Percentiles rank a stretch among this genome's conserved stretches.
Evolutionary conservation across 2,329 filamentous ascomycete genomes (phyloP).

Genomic region (Diatrype stigma): DNA sequence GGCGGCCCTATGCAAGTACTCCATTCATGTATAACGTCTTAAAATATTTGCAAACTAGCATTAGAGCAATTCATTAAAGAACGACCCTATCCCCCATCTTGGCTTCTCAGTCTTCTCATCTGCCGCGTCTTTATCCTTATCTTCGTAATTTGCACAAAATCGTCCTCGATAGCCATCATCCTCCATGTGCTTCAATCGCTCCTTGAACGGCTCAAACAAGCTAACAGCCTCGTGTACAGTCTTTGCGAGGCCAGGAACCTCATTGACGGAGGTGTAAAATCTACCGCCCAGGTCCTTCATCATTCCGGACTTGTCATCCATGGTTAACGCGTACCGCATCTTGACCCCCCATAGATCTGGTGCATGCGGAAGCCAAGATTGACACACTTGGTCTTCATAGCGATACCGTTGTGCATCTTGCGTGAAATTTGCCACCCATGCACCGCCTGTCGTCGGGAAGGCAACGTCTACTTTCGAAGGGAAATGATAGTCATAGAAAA

Average conservation of each 20-base stretch:
- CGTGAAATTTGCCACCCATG: not conserved
- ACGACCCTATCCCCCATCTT: not conserved
- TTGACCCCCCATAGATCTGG: not conserved
- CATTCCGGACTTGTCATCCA: not conserved
- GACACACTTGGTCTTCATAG: not conserved
- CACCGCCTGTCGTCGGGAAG: constrained; percentile 1
- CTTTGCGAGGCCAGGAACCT: constrained; percentile 1
- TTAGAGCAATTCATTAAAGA: not conserved
- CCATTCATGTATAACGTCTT: too few species aligned
- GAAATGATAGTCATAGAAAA: constrained; percentile 4
- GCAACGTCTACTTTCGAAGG: not conserved
- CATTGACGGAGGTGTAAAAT: not conserved
- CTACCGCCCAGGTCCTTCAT: not conserved
- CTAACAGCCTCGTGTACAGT: not conserved
- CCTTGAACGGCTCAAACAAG: constrained; percentile 1
- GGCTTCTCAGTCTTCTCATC: not conserved
- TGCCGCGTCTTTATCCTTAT: not conserved
- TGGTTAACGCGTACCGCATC: constrained; percentile 1
- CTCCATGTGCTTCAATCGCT: not conserved
- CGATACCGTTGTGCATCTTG: constrained; percentile 2
- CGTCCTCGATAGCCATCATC: not conserved
- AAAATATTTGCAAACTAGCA: not conserved
- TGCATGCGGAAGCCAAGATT: not conserved
- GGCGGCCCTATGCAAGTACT: too few species aligned
- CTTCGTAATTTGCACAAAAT: too few species aligned